Base-by-base conservation (phyloP, 768 basidiomycete species). In the Amanita rimosa region DNA sequence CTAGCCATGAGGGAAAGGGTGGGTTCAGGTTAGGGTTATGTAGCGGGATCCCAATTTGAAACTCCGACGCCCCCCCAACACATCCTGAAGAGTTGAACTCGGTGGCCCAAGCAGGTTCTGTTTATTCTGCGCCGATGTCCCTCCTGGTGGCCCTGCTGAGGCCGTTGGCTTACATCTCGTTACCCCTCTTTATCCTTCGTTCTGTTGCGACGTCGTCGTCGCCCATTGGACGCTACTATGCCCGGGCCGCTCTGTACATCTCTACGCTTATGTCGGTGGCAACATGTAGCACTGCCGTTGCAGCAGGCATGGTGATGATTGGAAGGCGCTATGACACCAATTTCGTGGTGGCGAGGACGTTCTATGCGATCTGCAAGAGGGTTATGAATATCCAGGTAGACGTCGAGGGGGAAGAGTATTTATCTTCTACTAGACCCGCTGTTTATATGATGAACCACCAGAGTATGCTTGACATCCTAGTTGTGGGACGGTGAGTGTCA, bases 381-480 rank as follows among this genome's bases (percentile, higher is more conserved):
- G 60, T 79, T 2, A 60, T 95, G 39, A 84, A 80, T 55, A 64
- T 94, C 53, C 62, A 66, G 40, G 67, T 96, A 56, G 76, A 81
- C 50, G 74, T 98, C 29, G 93, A 98, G 61, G 93, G 92, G 9
- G 79, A 79, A 60, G 90, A 98, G 60, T 68, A 93, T 61, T 67
- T 98, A 39, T 64, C 34, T 19, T 29, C 70, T 55, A 74, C 71
- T n/a, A 67, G 71, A 44, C 89, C 92, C 6, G 79, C 81, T 1
- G 76, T 97, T 10, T 63, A 91, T 22, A 76, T 97, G 60, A 78
- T 76, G 10, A 98, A 97, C 61, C 95, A 98, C 62, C 95, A 98
- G 70, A 92, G 85, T 51, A 85, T 92, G 79, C 63, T 96, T 38
- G 92, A 96, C 64, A 76, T 99, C 52, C 62, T 95, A 31, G 79